phyloP scores from a whole-genome alignment of 805 yeast species.

The Candida koratica region DNA sequence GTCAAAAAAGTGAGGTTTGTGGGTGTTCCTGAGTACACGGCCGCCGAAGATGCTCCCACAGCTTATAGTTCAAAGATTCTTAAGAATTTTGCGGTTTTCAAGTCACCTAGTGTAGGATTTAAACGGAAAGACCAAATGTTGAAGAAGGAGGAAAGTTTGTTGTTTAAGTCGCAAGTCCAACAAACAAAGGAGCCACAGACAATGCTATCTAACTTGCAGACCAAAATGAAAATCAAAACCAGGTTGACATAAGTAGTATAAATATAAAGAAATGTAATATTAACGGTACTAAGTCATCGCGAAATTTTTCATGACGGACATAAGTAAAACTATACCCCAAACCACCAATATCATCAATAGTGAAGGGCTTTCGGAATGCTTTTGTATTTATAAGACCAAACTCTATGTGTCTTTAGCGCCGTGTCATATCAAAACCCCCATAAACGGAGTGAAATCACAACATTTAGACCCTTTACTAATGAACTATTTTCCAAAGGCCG shows the following conservation, averaged over 20 bases:
- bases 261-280: no score
- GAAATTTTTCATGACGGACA: constrained; percentile 9
- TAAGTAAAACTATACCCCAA: constrained; percentile 21
- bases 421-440: constrained; percentile 59
- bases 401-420: constrained; percentile 90
- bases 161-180: constrained; percentile 20
- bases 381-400: constrained; percentile 54
- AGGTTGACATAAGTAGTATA: constrained; percentile 5
- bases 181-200: background rate
- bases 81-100: constrained; percentile 38
- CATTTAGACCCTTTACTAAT: constrained; percentile 87
- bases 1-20: constrained; percentile 47
- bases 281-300: no score
- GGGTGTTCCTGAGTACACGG: constrained; percentile 50
- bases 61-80: constrained; percentile 32
- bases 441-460: constrained; percentile 77
- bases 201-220: constrained; percentile 5
- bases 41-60: constrained; percentile 55
- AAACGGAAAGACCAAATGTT: constrained; percentile 35
- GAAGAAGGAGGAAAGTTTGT: constrained; percentile 38
- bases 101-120: constrained; percentile 19
- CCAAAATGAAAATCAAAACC: constrained; percentile 8
- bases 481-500: constrained; percentile 68
- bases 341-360: constrained; percentile 35
- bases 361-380: constrained; percentile 63